Evolutionary conservation across 2,329 filamentous ascomycete species (phyloP).

Genomic region (Myotisia sp.): DNA sequence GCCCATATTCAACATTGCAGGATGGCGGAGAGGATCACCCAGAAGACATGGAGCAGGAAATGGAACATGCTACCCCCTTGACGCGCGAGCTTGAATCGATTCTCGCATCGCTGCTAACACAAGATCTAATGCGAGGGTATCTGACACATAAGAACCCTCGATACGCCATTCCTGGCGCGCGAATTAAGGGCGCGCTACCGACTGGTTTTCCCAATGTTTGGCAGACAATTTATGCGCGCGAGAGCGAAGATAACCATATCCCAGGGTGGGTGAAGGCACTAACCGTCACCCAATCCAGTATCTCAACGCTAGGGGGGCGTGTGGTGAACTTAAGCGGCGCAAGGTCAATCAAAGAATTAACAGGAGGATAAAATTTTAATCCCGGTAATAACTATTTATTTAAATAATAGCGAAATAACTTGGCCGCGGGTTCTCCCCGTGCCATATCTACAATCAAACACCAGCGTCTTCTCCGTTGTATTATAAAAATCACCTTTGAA

Average conservation of each 20-base stretch:
- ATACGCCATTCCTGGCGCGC: constrained; percentile 67
- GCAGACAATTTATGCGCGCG: constrained; percentile 49
- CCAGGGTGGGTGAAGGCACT: constrained; percentile 56
- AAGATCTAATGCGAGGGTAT: constrained; percentile 71
- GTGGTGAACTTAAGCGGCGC: constrained; percentile 45
- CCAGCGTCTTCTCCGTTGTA: too few species aligned
- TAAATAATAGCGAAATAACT: too few species aligned
- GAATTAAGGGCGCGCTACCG: constrained; percentile 26
- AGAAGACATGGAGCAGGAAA: constrained; percentile 8
- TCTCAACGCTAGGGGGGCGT: constrained; percentile 32
- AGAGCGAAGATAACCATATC: constrained; percentile 48
- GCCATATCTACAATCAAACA: too few species aligned
- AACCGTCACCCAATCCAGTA: constrained; percentile 17
- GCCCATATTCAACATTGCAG: neutral
- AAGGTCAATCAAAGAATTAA: constrained; percentile 32
- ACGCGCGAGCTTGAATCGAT: constrained; percentile 57
- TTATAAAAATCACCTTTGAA: too few species aligned
- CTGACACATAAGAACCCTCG: constrained; percentile 61
- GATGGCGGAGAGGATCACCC: neutral
- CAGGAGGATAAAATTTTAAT: neutral
- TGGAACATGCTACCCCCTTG: constrained; percentile 31
- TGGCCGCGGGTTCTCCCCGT: too few species aligned
- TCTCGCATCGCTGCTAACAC: constrained; percentile 60
- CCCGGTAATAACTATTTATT: neutral
- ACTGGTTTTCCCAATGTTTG: constrained; percentile 57